Conservation (phyloP, 768 basidiomycete genomes). For the Termitomyces sp. region DNA sequence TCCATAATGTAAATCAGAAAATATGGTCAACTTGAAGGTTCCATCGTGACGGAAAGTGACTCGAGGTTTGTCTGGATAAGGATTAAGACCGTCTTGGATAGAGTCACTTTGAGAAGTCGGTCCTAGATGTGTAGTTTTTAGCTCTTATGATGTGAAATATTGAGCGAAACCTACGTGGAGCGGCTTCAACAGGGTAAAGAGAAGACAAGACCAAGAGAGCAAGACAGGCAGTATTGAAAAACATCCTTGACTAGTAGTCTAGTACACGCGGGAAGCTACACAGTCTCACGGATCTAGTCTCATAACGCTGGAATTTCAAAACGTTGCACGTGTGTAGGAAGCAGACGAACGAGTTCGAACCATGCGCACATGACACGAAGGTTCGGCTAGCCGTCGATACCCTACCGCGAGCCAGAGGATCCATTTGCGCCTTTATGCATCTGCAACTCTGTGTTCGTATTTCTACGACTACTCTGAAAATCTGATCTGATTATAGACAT, state of each 20-base stretch:
- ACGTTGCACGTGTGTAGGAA: not conserved
- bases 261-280: too few species aligned
- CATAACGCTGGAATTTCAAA: not conserved
- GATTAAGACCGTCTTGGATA: conserved; percentile 18
- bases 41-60: conserved; percentile 53
- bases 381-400: too few species aligned
- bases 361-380: too few species aligned
- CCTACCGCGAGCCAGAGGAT: too few species aligned
- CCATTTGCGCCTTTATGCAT: too few species aligned
- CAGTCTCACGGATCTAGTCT: not conserved
- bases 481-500: too few species aligned
- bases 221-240: not conserved
- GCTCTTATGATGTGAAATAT: not conserved
- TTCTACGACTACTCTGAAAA: too few species aligned
- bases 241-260: not conserved
- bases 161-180: conserved; percentile 3
- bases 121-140: not conserved
- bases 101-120: not conserved
- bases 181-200: not conserved
- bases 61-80: conserved; percentile 36
- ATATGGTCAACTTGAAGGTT: conserved; percentile 67
- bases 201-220: not conserved
- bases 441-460: too few species aligned
- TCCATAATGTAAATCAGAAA: conserved; percentile 73
- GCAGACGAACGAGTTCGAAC: not conserved